Evolutionary conservation across 768 basidiomycete species (phyloP).

Genomic region (Tylopilus rubrobrunneus): DNA sequence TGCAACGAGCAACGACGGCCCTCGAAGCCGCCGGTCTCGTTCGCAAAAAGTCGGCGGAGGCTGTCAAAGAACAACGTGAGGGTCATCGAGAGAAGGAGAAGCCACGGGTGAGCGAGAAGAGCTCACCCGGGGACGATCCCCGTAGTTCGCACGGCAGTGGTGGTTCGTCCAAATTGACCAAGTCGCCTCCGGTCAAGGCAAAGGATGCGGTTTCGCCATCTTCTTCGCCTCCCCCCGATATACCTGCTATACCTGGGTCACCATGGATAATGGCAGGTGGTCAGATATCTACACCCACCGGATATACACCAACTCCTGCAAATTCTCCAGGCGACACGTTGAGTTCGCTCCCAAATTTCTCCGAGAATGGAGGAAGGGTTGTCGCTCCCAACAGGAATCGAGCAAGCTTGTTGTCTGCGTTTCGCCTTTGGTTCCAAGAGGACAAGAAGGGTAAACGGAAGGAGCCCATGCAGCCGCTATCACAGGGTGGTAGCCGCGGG

Average conservation of each 20-base stretch:
- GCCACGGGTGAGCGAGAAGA: constrained; percentile 41
- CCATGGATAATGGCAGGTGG: constrained; percentile 69
- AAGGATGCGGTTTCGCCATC: constrained; percentile 43
- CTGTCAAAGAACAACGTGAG: constrained; percentile 60
- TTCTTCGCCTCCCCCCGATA: constrained; percentile 46
- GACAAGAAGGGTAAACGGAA: constrained; percentile 86
- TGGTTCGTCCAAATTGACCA: constrained; percentile 57
- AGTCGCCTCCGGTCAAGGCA: constrained; percentile 62
- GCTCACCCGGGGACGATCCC: constrained; percentile 49
- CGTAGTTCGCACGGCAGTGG: constrained; percentile 62
- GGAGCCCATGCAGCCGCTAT: constrained; percentile 30
- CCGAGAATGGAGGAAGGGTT: constrained; percentile 32
- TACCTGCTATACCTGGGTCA: constrained; percentile 46
- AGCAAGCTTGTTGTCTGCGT: constrained; percentile 78
- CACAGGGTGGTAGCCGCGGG: constrained; percentile 20
- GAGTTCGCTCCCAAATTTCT: constrained; percentile 43
- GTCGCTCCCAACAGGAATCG: constrained; percentile 51
- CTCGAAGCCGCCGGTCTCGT: constrained; percentile 83
- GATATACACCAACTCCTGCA: constrained; percentile 41
- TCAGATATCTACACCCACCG: constrained; percentile 35
- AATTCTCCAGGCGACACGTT: constrained; percentile 52
- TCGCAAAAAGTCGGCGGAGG: constrained; percentile 77
- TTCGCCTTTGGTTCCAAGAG: constrained; percentile 91
- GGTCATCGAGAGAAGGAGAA: constrained; percentile 40
- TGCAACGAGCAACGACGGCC: constrained; percentile 85